Base-by-base conservation (phyloP, 257 asterid species). In the Rubia yunnanensis region DNA sequence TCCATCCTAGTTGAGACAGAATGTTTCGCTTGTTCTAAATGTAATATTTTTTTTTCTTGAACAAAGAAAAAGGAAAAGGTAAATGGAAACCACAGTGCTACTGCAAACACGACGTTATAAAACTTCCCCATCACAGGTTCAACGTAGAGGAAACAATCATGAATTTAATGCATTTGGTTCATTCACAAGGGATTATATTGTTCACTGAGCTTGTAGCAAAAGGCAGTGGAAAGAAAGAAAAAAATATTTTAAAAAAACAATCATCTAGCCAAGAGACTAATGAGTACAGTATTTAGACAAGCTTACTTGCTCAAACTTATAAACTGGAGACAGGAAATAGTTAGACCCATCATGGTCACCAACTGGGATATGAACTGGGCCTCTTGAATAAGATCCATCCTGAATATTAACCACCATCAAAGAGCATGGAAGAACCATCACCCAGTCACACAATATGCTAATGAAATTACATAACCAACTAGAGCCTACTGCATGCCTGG, bases 311-410 rank as follows among this genome's bases (percentile, higher is more conserved):
- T 94, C 99, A 79, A 94, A 94, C 83, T 88, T 88, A 78, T 85
- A 81, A 28, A 94, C 86, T 1, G 97, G 96, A 72, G 95, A 94
- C 57, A 86, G 78, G 81, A 79, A 94, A 78, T 90, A 88, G 5
- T 75, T 76, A 17, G 96, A 82, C 35, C 84, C 91, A 7, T 85
- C 87, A 44, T 31, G 15, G 69, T 77, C 99, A 69, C 91, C 84
- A 64, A 94, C 73, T 4, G 89, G 97, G 64, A 90, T 90, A 69
- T 85, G 95, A 80, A 88, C 80, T 4, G 97, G 97, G 59, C 99
- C 99, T 78, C 99, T 90, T 18, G 99, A 90, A 76, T 88, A 94
- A 70, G 99, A 94, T 64, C 99, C 96, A 81, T 94, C 99, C 99
- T 94, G 94, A 73, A 83, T 78, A 78, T 71, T 65, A 67, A 56